These are phyloP conservation scores for Boletus fagicola DNA, from an alignment of 768 basidiomycete genomes.

Conservation along the genomic window DNA sequence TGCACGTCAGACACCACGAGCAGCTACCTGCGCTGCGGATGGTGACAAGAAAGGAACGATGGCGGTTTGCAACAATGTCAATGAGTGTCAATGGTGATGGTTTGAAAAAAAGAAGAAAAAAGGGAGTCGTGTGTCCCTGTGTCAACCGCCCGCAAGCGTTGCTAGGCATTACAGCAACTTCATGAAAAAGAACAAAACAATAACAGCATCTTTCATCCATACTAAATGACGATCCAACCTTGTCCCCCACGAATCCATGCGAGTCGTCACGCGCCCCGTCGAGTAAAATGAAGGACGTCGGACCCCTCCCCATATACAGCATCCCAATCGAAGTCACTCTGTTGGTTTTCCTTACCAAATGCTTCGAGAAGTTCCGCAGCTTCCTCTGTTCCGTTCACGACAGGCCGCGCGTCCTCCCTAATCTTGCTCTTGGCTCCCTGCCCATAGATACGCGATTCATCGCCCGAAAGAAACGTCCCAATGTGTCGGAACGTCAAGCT, in stretches of 20 bases:
- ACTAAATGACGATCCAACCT: conserved; percentile 19
- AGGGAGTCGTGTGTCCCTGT: not conserved
- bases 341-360: conserved; percentile 75
- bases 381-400: conserved; percentile 51
- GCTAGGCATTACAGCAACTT: conserved; percentile 24
- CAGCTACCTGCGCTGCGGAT: conserved; percentile 16
- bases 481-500: conserved; percentile 79
- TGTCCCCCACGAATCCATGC: conserved; percentile 7
- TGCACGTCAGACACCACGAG: not conserved
- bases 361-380: conserved; percentile 51
- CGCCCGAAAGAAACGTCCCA: conserved; percentile 65
- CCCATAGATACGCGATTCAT: conserved; percentile 59
- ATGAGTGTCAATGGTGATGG: not conserved
- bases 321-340: conserved; percentile 71
- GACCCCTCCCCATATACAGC: conserved; percentile 61
- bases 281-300: conserved; percentile 61
- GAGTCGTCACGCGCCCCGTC: conserved; percentile 18
- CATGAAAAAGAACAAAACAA: conserved; percentile 17
- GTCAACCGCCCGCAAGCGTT: conserved; percentile 14
- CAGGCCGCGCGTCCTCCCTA: conserved; percentile 48
- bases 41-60: not conserved
- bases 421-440: conserved; percentile 71
- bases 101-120: not conserved
- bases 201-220: conserved; percentile 25
- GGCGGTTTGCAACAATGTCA: not conserved